phyloP scores from a whole-genome alignment of 2,329 filamentous ascomycete genomes.

The Cercospora zeae-maydis region DNA sequence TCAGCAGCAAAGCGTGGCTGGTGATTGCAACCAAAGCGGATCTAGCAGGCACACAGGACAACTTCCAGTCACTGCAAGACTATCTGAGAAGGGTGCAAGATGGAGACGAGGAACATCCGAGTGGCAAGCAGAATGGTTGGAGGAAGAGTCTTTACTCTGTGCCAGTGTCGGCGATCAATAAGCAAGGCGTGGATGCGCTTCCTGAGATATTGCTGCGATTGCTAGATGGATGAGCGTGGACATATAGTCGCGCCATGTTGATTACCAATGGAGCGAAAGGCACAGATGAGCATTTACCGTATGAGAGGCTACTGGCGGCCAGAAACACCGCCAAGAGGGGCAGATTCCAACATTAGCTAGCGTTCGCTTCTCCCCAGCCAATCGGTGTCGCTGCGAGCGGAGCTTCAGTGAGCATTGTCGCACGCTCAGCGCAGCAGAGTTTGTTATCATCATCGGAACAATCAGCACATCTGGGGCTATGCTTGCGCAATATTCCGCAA shows the following conservation, averaged over 20 bases:
- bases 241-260: not conserved
- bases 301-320: not conserved
- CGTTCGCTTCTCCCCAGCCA: not conserved
- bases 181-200: conserved; percentile 74
- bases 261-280: not conserved
- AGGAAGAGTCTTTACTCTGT: conserved; percentile 59
- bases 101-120: conserved; percentile 68
- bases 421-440: not conserved
- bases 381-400: not conserved
- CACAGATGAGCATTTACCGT: not conserved
- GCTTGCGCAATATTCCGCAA: conserved; percentile 1
- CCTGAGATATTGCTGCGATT: conserved; percentile 69
- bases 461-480: not conserved
- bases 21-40: conserved; percentile 94
- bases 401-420: not conserved
- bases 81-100: conserved; percentile 67
- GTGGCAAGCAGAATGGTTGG: conserved; percentile 62
- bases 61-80: conserved; percentile 64
- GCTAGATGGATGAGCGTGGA: conserved; percentile 45
- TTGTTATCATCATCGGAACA: conserved; percentile 3
- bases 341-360: not conserved
- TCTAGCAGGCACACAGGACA: conserved; percentile 70
- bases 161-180: conserved; percentile 84
- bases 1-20: conserved; percentile 95
- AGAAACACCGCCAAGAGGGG: not conserved